Conservation (phyloP, 495 filamentous ascomycete genomes). For the Penicillium ochrochloron region DNA sequence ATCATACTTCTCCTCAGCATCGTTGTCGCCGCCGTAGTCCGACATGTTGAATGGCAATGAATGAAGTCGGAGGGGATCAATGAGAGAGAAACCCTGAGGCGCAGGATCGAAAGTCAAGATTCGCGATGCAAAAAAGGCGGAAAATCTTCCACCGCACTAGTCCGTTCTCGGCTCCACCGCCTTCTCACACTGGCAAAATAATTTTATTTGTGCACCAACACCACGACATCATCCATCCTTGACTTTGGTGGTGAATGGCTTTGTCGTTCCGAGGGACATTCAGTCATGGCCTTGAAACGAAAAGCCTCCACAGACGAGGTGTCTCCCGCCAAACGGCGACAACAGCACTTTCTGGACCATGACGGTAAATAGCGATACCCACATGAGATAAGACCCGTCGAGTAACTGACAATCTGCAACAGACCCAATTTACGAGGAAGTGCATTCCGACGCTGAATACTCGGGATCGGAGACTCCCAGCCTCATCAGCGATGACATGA, state of each 20-base stretch:
- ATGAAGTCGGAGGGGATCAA: constrained; percentile 21
- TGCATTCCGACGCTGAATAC: constrained; percentile 44
- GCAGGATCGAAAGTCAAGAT: constrained; percentile 17
- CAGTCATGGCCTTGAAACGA: constrained; percentile 37
- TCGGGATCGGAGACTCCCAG: constrained; percentile 37
- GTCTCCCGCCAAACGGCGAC: constrained; percentile 36
- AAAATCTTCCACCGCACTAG: constrained; percentile 48
- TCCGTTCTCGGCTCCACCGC: constrained; percentile 41
- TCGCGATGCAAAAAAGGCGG: constrained; percentile 41
- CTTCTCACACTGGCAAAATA: constrained; percentile 42
- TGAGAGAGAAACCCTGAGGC: constrained; percentile 30
- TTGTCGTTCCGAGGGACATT: constrained; percentile 6
- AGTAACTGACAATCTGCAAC: constrained; percentile 14
- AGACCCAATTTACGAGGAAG: constrained; percentile 51
- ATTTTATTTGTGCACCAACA: constrained; percentile 26
- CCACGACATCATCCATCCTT: constrained; percentile 9
- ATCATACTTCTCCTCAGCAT: constrained; percentile 60
- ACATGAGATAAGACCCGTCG: constrained; percentile 7
- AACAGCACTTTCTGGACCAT: constrained; percentile 31
- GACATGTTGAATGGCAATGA: constrained; percentile 64
- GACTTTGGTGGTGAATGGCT: constrained; percentile 1
- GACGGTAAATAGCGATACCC: constrained; percentile 32
- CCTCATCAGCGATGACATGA: constrained; percentile 39
- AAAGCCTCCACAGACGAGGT: constrained; percentile 33
- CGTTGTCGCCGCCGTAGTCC: constrained; percentile 74